These are phyloP conservation scores for Aspergillus melleus DNA, from an alignment of 2,329 filamentous ascomycete species.

Conservation along the genomic window DNA sequence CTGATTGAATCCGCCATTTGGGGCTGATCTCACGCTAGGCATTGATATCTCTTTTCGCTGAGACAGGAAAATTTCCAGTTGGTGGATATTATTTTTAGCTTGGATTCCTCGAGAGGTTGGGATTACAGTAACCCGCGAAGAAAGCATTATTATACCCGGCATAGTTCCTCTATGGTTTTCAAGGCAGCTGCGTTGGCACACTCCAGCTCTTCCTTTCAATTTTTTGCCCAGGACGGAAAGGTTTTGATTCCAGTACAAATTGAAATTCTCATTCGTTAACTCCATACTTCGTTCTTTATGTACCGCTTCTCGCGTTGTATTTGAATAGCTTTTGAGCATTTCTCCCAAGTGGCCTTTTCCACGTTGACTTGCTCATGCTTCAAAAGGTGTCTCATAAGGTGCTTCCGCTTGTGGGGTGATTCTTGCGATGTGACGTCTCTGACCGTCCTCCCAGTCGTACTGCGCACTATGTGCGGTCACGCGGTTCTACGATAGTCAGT, in stretches of 20 bases:
- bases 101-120: not conserved
- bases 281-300: not conserved
- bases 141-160: not conserved
- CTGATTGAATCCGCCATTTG: not conserved
- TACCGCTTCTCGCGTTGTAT: not conserved
- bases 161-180: not conserved
- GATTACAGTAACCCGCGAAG: not conserved
- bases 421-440: slow-evolving; percentile 75
- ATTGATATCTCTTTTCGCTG: not conserved
- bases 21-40: not conserved
- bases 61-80: not conserved
- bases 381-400: slow-evolving; percentile 69
- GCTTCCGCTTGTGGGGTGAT: slow-evolving; percentile 81
- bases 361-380: slow-evolving; percentile 18
- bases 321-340: not conserved
- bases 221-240: not conserved
- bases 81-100: not conserved
- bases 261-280: not conserved
- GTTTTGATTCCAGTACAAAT: not conserved
- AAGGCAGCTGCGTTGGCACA: not conserved
- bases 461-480: slow-evolving; percentile 77
- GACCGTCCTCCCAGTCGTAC: slow-evolving; percentile 77
- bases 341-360: not conserved
- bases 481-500: slow-evolving; percentile 55
- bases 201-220: not conserved